Evolutionary conservation across 2,329 filamentous ascomycete genomes (phyloP), one percentile per base, ranked within the genome.

Genomic region (Emmonsiellopsis sp.): DNA sequence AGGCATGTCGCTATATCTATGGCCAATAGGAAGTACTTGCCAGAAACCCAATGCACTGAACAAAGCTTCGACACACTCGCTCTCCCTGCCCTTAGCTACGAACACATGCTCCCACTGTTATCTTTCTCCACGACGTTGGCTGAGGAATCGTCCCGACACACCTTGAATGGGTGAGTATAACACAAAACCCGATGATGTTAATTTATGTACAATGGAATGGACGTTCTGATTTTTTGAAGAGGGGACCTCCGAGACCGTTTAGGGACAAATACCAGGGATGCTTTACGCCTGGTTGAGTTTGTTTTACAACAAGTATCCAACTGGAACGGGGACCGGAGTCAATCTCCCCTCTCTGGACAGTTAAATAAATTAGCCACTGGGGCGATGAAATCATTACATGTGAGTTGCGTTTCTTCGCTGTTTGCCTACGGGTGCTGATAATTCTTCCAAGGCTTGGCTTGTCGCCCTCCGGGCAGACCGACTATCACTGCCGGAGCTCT

Each of bases 71-170:
- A 62, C 39, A 57, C 53, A 42, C 58, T 61, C 11, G 61, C 70
- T 34, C 56, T 74, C 13, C 71, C 72, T 36, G 63, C 64, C 1
- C 58, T 74, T 49, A 65, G 62, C 33, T 65, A 71, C 46, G 57
- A 62, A 11, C 65, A 70, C 44, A 60, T 69, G 11, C 59, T 63
- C 37, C 65, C 68, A 7, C 53, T 73, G 10, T 56, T 72, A 6
- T 68, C 67, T 50, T 72, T 73, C 43, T 70, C 68, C 14, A 66
- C 67, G 32, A 68, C 67, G 6, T 57, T 74, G 11, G 70, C 68
- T 3, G 72, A 74, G 57, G 72, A 71, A 49, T 64, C 67, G n/a
- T 58, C 62, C 2, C 56, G 56, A 14, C 49, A 60, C 45, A 6
- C 46, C 27, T 37, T 44, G 11, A 45, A 27, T n/a, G 52, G 50